Conservation (phyloP, 2,329 filamentous ascomycete species). For the Aspergillus quadricinctus region DNA sequence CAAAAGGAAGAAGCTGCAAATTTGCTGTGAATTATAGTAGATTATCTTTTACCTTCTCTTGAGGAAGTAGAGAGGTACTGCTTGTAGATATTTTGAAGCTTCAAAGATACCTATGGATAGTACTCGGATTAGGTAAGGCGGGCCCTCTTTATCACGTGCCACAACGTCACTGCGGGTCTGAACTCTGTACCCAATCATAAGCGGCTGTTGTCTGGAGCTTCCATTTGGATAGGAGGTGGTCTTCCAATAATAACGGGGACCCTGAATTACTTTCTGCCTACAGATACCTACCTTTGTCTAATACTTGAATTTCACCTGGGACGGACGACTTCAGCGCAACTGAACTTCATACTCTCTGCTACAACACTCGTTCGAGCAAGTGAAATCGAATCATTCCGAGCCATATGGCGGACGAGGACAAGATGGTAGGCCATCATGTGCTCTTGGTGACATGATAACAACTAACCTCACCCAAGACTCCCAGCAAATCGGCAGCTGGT, state of each 20-base stretch:
- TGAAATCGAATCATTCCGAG: not conserved
- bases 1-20: not conserved
- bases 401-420: conserved; percentile 36
- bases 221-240: conserved; percentile 1
- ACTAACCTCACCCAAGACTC: conserved; percentile 26
- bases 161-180: conserved; percentile 2
- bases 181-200: not conserved
- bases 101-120: not conserved
- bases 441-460: conserved; percentile 7
- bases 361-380: not conserved
- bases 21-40: not conserved
- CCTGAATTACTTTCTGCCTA: conserved; percentile 20
- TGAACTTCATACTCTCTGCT: not conserved
- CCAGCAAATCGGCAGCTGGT: conserved; percentile 31
- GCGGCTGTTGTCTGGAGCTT: conserved; percentile 10
- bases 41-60: not conserved
- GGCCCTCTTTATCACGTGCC: conserved; percentile 1
- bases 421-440: conserved; percentile 23
- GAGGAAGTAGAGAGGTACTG: not conserved
- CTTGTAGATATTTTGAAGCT: not conserved
- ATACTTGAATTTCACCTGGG: not conserved
- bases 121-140: not conserved
- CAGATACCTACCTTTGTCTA: not conserved
- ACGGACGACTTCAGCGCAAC: not conserved
- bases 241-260: not conserved